Base-by-base conservation (phyloP, 1,284 basidiomycete species). In the Ceratobasidium sp. region DNA sequence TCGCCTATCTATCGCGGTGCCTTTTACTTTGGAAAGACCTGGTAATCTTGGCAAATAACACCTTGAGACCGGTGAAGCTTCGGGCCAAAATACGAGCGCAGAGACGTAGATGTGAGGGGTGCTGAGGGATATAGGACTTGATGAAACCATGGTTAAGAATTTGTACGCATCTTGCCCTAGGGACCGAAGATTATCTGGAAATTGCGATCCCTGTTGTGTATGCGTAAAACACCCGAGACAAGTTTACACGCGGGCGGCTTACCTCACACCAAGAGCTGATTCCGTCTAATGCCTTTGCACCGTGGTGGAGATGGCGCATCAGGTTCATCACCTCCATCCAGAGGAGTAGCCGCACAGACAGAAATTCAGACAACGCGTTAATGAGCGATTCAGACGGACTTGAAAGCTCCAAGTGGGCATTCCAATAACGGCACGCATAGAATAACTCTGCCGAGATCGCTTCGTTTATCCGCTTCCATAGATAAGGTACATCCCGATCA, bases 241-340 rank as follows among this genome's bases (percentile, higher is more conserved):
- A 25, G 5, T 4, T 11, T 57, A 15, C 44, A 5, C 5, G 17
- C 25, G 13, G 37, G 57, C 5, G 15, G 43, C 67, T 56, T 34
- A 69, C 67, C 25, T 43, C 6, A 29, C 49, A 43, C 67, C 67
- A 69, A 0, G 3, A 3, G 22, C 52, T n/a, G n/a, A 32, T n/a
- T 3, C 44, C 13, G 15, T 22, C 8, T 22, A 69, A 19, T 17
- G 25, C 25, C 6, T 34, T n/a, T 44, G 44, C 61, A 4, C 52
- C 66, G 5, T 15, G 17, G 1, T 51, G 1, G 8, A 54, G 29
- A 19, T 19, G 8, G 22, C 54, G 40, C 15, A 9, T 76, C 44
- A 76, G 34, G 52, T 62, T 76, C 56, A 76, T 8, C 29, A 76
- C 32, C 29, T 76, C 76, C 44, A 76, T 68, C 76, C 76, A 76